Evolutionary conservation across 2,329 filamentous ascomycete genomes (phyloP).

Genomic region (Pseudogymnoascus sp.): DNA sequence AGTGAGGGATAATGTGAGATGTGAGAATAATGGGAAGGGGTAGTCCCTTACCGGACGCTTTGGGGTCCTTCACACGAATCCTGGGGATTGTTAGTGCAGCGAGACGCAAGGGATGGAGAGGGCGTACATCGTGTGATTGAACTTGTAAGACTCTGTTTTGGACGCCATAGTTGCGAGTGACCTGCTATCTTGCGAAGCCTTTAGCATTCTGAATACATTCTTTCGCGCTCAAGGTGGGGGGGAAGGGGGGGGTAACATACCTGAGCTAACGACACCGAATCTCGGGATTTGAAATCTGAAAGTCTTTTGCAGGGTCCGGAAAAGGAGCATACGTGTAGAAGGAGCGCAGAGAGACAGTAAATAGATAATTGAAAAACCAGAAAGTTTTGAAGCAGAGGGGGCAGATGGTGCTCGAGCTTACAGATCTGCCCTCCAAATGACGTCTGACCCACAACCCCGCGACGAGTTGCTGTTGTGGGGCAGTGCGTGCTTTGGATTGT

Average conservation of each 20-base stretch:
- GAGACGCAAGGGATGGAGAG: not conserved
- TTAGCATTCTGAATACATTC: not conserved
- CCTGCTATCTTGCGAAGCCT: constrained; percentile 19
- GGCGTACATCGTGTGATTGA: constrained; percentile 77
- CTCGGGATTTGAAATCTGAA: constrained; percentile 11
- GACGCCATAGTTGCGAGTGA: constrained; percentile 45
- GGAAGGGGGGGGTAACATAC: not conserved
- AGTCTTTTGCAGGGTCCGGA: constrained; percentile 18
- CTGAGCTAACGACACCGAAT: not conserved
- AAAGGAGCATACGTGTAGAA: constrained; percentile 18
- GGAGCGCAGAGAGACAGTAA: not conserved
- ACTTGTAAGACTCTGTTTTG: constrained; percentile 68
- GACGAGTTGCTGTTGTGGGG: not conserved
- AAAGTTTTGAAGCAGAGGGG: not conserved
- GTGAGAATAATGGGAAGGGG: not conserved
- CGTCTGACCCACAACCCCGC: constrained; percentile 4
- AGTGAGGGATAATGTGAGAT: not conserved
- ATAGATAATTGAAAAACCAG: constrained; percentile 6
- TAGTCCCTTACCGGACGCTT: constrained; percentile 55
- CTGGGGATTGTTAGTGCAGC: constrained; percentile 36
- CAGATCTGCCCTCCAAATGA: constrained; percentile 2
- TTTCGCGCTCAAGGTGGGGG: not conserved
- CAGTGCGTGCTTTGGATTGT: not conserved
- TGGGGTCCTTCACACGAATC: constrained; percentile 91
- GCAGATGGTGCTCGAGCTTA: not conserved